A percentile compares a stretch with the other conserved stretches of the same genome.
Evolutionary conservation across 2,329 filamentous ascomycete species (phyloP).

Genomic region (Fusarium duplospermum): DNA sequence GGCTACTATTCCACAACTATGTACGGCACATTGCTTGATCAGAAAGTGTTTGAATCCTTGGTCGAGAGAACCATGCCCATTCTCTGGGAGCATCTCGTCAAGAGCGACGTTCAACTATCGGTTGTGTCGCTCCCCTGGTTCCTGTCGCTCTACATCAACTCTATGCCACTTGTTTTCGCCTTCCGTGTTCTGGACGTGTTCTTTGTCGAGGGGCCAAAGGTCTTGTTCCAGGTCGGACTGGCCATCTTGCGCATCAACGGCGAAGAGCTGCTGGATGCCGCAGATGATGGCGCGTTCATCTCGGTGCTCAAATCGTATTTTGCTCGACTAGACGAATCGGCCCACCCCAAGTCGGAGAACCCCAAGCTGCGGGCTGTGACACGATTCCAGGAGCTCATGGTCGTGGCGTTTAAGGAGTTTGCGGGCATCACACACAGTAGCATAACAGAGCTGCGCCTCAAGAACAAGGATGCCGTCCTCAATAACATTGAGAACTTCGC

Average conservation of each 20-base stretch:
- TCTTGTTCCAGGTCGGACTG: conserved; percentile 94
- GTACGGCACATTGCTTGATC: conserved; percentile 97
- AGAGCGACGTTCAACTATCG: conserved; percentile 95
- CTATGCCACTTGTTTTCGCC: conserved; percentile 97
- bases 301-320: conserved; percentile 97
- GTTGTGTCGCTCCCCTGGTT: conserved; percentile 99
- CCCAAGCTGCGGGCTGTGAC: conserved; percentile 94
- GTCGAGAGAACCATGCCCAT: conserved; percentile 99
- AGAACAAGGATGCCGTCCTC: conserved; percentile 93
- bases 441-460: conserved; percentile 87
- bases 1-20: conserved; percentile 99
- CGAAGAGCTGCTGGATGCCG: conserved; percentile 91
- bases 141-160: conserved; percentile 97
- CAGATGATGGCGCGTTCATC: conserved; percentile 96
- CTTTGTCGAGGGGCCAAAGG: conserved; percentile 97
- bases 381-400: conserved; percentile 97
- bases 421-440: conserved; percentile 93
- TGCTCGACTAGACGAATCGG: conserved; percentile 90
- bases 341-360: conserved; percentile 95
- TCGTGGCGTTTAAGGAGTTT: conserved; percentile 98
- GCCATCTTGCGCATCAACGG: conserved; percentile 98
- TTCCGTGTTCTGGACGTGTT: conserved; percentile 98
- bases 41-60: conserved; percentile 95
- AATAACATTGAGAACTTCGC: conserved; percentile 98
- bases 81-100: conserved; percentile 97